A percentile compares a stretch with the other conserved stretches of the same genome.
Conservation (phyloP, 192 early-diverging fungal genomes). For the Allomyces javanicus region DNA sequence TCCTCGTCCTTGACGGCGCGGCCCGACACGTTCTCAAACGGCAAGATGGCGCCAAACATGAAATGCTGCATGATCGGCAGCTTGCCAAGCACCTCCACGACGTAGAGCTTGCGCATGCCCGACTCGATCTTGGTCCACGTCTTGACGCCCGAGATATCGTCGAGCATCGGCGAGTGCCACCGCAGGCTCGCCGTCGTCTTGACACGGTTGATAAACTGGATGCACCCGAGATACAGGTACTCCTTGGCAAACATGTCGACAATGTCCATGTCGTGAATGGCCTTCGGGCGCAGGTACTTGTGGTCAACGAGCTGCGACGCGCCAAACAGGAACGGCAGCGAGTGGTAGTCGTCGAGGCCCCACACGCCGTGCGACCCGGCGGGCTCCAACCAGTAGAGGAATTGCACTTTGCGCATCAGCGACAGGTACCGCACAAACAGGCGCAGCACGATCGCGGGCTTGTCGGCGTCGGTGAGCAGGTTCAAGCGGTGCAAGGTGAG, state of each 20-base stretch:
- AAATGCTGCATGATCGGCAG: slow-evolving; percentile 95
- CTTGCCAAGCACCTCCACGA: slow-evolving; percentile 74
- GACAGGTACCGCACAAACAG: slow-evolving; percentile 68
- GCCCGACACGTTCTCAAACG: slow-evolving; percentile 28
- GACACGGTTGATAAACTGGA: slow-evolving; percentile 77
- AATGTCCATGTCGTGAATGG: slow-evolving; percentile 75
- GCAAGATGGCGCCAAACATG: slow-evolving; percentile 63
- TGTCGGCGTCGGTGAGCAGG: slow-evolving; percentile 42
- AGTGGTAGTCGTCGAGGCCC: slow-evolving; percentile 97
- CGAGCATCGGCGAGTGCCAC: slow-evolving; percentile 84
- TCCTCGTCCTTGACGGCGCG: not conserved
- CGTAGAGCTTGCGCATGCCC: slow-evolving; percentile 89
- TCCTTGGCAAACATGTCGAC: slow-evolving; percentile 72
- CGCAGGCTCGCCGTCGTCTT: slow-evolving; percentile 4
- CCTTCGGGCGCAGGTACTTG: slow-evolving; percentile 80
- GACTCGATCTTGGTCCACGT: slow-evolving; percentile 77
- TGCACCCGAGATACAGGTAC: slow-evolving; percentile 92
- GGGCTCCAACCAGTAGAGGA: slow-evolving; percentile 87
- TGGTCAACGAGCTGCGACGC: slow-evolving; percentile 68
- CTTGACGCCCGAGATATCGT: slow-evolving; percentile 76
- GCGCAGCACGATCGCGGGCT: slow-evolving; percentile 51
- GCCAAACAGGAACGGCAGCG: slow-evolving; percentile 87
- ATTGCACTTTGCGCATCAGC: slow-evolving; percentile 75
- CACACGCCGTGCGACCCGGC: slow-evolving; percentile 98
- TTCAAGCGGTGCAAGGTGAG: slow-evolving; percentile 59